phyloP scores from a whole-genome alignment of 352 stramenopile species.

The Phytophthora meadii region DNA sequence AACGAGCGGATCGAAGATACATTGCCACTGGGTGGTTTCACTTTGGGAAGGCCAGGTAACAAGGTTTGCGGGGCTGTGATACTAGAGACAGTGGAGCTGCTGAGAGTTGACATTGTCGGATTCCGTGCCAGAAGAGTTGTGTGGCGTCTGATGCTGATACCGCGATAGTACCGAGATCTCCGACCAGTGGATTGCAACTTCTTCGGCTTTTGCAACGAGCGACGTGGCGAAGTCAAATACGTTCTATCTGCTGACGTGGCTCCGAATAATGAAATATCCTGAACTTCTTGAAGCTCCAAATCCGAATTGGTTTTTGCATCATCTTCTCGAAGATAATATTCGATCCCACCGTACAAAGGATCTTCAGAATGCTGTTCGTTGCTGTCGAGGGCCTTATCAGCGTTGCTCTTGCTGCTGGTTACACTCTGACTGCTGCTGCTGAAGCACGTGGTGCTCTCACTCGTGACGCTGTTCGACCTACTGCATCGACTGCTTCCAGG shows the following conservation, averaged over 20 bases:
- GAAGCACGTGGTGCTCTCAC: slow-evolving; percentile 27
- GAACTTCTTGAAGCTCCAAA: slow-evolving; percentile 14
- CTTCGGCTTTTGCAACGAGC: neutral
- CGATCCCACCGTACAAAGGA: slow-evolving; percentile 11
- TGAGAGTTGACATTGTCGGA: slow-evolving; percentile 19
- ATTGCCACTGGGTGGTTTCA: slow-evolving; percentile 40
- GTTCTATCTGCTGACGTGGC: neutral
- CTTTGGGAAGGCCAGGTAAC: slow-evolving; percentile 43
- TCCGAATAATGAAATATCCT: slow-evolving; percentile 1
- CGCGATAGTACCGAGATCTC: slow-evolving; percentile 28
- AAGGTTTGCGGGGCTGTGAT: slow-evolving; percentile 28
- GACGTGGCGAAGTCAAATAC: slow-evolving; percentile 1
- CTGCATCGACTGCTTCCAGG: slow-evolving; percentile 12
- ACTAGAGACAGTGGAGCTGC: slow-evolving; percentile 3
- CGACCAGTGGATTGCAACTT: slow-evolving; percentile 11
- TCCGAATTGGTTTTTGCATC: slow-evolving; percentile 11
- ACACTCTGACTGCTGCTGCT: slow-evolving; percentile 25
- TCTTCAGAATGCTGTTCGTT: slow-evolving; percentile 3
- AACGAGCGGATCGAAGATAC: slow-evolving; percentile 48
- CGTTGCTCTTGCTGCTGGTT: slow-evolving; percentile 9
- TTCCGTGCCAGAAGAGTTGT: slow-evolving; percentile 31
- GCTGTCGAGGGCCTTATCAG: neutral
- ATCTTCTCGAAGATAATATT: slow-evolving; percentile 30
- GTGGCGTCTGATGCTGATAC: slow-evolving; percentile 22
- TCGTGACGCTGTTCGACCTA: slow-evolving; percentile 20